phyloP scores from a whole-genome alignment of 768 basidiomycete genomes.

The Boletus eberwhitei region DNA sequence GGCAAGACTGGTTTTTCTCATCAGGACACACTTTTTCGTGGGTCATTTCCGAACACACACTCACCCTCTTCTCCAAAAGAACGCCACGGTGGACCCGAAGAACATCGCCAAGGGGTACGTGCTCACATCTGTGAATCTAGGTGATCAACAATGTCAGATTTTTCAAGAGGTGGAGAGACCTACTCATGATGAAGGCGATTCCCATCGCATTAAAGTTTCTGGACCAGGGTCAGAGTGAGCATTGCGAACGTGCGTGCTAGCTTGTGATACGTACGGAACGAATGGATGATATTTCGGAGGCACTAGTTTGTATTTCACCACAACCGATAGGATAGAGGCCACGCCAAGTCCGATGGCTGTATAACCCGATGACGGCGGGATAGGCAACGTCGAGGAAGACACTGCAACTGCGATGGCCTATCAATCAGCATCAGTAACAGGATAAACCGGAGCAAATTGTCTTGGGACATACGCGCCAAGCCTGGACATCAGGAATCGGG shows the following conservation, averaged over 20 bases:
- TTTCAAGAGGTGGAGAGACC: neutral
- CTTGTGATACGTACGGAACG: neutral
- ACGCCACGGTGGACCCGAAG: neutral
- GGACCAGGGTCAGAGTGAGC: neutral
- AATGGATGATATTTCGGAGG: slow-evolving; percentile 1
- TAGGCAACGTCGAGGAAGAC: neutral
- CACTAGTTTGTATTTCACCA: slow-evolving; percentile 1
- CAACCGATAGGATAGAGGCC: neutral
- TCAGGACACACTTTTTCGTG: neutral
- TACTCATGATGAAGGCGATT: neutral
- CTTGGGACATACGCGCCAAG: neutral
- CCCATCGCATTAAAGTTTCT: neutral
- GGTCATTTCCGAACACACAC: neutral
- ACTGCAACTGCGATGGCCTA: neutral
- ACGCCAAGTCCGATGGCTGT: neutral
- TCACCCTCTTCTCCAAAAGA: neutral
- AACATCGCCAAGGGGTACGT: neutral
- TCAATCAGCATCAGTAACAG: neutral
- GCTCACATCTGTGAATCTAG: neutral
- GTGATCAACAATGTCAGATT: neutral
- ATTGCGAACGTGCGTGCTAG: neutral
- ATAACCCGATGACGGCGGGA: neutral
- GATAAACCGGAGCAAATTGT: neutral
- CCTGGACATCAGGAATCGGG: slow-evolving; percentile 3
- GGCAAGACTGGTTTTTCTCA: neutral